These are phyloP conservation scores for Trichoderma afroharzianum DNA, from an alignment of 2,329 filamentous ascomycete species.

Conservation along the genomic window DNA sequence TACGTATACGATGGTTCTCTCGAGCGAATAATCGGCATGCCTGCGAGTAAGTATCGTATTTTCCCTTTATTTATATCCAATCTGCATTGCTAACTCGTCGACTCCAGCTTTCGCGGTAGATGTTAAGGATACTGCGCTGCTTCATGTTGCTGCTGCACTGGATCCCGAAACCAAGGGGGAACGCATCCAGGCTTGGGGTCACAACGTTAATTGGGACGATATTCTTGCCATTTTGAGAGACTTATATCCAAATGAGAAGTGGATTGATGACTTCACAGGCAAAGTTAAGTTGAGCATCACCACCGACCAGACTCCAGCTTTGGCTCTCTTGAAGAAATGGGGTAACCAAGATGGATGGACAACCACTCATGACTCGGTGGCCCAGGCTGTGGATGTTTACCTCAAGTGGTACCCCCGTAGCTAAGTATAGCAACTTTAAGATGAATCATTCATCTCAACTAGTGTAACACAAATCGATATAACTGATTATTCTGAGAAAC, in stretches of 20 bases:
- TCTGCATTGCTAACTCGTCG: neutral
- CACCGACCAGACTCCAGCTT: neutral
- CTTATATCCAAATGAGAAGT: constrained; percentile 23
- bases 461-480: neutral
- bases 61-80: neutral
- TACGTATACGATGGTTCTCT: neutral
- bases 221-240: constrained; percentile 25
- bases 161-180: constrained; percentile 25
- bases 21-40: neutral
- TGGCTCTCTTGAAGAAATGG: neutral
- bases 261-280: constrained; percentile 13
- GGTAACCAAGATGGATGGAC: neutral
- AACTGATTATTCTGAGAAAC: neutral
- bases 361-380: neutral
- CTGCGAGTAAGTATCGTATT: neutral
- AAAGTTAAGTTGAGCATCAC: neutral
- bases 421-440: neutral
- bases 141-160: constrained; percentile 30
- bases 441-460: neutral
- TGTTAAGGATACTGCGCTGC: constrained; percentile 27
- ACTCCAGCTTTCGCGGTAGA: constrained; percentile 15
- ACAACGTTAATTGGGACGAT: constrained; percentile 30
- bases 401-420: neutral
- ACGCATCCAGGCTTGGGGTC: constrained; percentile 28
- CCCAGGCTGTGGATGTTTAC: neutral